Base-by-base conservation (phyloP, 257 asterid species). In the Plantago ovata region DNA sequence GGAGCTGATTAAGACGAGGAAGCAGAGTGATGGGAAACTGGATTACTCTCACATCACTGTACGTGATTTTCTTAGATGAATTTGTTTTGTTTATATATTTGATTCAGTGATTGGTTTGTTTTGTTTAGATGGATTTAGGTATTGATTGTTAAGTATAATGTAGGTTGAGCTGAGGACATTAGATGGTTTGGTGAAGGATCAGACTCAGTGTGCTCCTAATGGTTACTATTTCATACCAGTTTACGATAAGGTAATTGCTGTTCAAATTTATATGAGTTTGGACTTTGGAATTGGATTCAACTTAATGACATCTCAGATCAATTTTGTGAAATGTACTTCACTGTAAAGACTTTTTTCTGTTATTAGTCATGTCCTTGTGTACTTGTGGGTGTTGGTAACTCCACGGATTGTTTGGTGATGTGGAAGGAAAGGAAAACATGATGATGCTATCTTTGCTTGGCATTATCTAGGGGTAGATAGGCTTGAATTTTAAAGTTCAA, bases 141-240 rank as follows among this genome's bases (percentile, higher is more conserved):
- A 52, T 24, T 60, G 73, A 56, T 56, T 28, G 54, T 45, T 53
- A 10, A 41, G 52, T 57, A 33, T 74, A 76, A 39, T 72, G 77
- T 67, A 92, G 98, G 96, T 88, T 62, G 98, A 92, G 65, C 82
- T 92, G 59, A 85, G 77, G 51, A 92, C 98, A 13, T 46, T 83
- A 85, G 98, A 92, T 75, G 98, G 98, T 13, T 77, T 92, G 81
- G 94, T 92, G 58, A 92, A 92, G 78, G 98, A 92, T 42, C 78
- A 82, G 65, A 85, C 98, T 1, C 96, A 87, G 39, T 92, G 96
- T 71, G 98, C 98, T 75, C 98, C 98, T 44, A 92, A 92, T 74
- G 98, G 98, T 69, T 92, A 92, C 84, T 92, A 92, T 80, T 92
- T 92, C 70, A 84, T 92, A 61, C 98, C 98, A 24, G 95, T 92